Evolutionary conservation across 1,284 basidiomycete species (phyloP).

Genomic region (Schizophyllum commune): DNA sequence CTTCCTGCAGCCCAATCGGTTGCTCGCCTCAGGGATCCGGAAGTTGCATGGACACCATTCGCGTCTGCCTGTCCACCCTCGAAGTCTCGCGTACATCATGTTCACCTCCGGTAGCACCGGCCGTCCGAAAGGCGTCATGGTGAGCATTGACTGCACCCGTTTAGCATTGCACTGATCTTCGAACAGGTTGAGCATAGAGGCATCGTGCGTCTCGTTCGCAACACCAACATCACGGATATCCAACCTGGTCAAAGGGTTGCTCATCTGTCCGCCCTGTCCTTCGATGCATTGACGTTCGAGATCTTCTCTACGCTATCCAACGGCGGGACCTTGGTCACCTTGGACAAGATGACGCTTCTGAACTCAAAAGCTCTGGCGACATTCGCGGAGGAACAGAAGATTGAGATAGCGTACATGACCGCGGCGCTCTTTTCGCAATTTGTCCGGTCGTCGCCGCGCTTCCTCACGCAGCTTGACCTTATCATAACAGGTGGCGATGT

Average conservation of each 20-base stretch:
- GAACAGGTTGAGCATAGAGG: background rate
- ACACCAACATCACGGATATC: background rate
- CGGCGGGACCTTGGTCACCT: background rate
- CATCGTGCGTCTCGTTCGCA: background rate
- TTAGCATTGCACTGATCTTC: background rate
- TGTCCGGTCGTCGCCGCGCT: background rate
- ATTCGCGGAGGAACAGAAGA: background rate
- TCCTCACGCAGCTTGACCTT: background rate
- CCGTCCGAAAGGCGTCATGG: background rate
- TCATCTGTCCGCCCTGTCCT: background rate
- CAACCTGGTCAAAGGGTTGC: background rate
- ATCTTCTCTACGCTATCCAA: background rate
- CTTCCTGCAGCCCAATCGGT: background rate
- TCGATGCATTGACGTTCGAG: background rate
- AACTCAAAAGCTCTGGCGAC: background rate
- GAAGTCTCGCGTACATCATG: background rate
- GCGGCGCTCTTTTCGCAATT: background rate
- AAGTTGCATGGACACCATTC: background rate
- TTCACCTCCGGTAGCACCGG: background rate
- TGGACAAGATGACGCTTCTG: background rate
- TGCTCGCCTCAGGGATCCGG: background rate
- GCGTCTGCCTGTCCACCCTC: background rate
- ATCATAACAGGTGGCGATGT: background rate
- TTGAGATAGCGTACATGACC: background rate
- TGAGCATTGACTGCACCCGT: background rate